Evolutionary conservation across 768 basidiomycete species (phyloP).

Genomic region (Russula griseocarnosa): DNA sequence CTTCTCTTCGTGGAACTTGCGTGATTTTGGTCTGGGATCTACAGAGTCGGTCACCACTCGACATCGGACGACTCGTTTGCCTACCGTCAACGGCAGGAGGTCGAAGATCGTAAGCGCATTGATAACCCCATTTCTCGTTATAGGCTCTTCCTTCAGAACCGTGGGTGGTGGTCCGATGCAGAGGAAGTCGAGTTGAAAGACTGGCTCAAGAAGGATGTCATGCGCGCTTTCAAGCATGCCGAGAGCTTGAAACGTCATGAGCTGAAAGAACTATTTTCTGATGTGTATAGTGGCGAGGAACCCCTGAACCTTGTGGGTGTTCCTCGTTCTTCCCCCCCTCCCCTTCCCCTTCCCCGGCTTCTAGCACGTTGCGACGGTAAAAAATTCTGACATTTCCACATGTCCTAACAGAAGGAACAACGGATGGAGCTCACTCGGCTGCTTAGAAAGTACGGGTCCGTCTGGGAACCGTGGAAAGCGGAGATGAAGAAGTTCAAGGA

Average conservation of each 20-base stretch:
- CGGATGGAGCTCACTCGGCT: slow-evolving; percentile 69
- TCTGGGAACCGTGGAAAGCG: slow-evolving; percentile 80
- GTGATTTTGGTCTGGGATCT: slow-evolving; percentile 2
- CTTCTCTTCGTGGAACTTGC: not conserved
- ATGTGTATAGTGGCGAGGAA: slow-evolving; percentile 82
- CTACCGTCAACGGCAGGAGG: slow-evolving; percentile 84
- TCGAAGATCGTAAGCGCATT: slow-evolving; percentile 86
- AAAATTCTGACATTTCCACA: slow-evolving; percentile 15
- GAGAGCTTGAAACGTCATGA: slow-evolving; percentile 65
- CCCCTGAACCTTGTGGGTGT: slow-evolving; percentile 77
- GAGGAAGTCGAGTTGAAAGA: slow-evolving; percentile 71
- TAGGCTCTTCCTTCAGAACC: slow-evolving; percentile 77
- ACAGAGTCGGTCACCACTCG: slow-evolving; percentile 87
- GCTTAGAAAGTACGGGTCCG: slow-evolving; percentile 79
- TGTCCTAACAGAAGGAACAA: slow-evolving; percentile 64
- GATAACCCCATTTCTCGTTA: slow-evolving; percentile 87
- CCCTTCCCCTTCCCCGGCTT: not conserved
- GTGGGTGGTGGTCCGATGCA: slow-evolving; percentile 77
- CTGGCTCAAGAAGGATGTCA: slow-evolving; percentile 64
- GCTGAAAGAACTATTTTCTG: slow-evolving; percentile 78
- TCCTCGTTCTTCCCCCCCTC: slow-evolving; percentile 8
- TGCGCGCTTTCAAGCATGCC: slow-evolving; percentile 73
- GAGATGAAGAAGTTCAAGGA: slow-evolving; percentile 76
- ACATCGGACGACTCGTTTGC: slow-evolving; percentile 96
- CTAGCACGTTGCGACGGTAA: not conserved